Conservation (phyloP, 768 basidiomycete genomes). For the Pulveroboletus ravenelii region DNA sequence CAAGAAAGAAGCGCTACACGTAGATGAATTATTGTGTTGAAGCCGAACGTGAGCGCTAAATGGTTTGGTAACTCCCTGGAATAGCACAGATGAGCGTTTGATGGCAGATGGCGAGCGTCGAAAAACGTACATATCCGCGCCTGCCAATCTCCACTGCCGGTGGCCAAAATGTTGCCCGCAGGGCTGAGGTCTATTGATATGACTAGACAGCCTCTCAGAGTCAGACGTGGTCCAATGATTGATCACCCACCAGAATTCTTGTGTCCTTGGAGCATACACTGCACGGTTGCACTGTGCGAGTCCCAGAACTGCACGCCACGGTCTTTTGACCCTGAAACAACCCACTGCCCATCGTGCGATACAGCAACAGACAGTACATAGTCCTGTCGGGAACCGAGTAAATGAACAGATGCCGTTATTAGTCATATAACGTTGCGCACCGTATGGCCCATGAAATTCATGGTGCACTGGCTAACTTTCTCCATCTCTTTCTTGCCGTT, state of each 20-base stretch:
- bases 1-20: constrained; percentile 27
- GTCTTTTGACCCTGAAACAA: constrained; percentile 95
- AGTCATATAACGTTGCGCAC: constrained; percentile 33
- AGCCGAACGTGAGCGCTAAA: constrained; percentile 14
- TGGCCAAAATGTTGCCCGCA: constrained; percentile 57
- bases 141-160: constrained; percentile 68
- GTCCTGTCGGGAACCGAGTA: constrained; percentile 38
- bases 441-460: constrained; percentile 89
- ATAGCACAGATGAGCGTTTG: constrained; percentile 3
- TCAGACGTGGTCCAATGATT: background rate
- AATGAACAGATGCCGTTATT: background rate
- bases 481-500: constrained; percentile 49
- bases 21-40: constrained; percentile 15
- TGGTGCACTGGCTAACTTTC: constrained; percentile 56
- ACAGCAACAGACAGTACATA: constrained; percentile 74
- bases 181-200: constrained; percentile 70
- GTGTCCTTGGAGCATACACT: constrained; percentile 84
- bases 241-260: constrained; percentile 59
- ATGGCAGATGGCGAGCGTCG: background rate
- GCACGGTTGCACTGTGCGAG: constrained; percentile 69
- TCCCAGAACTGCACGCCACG: constrained; percentile 96
- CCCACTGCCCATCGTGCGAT: constrained; percentile 90
- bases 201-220: constrained; percentile 35
- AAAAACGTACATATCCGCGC: constrained; percentile 58
- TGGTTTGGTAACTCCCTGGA: constrained; percentile 30